These are phyloP conservation scores for Mycena belliarum DNA, from an alignment of 768 basidiomycete genomes.

Conservation along the genomic window DNA sequence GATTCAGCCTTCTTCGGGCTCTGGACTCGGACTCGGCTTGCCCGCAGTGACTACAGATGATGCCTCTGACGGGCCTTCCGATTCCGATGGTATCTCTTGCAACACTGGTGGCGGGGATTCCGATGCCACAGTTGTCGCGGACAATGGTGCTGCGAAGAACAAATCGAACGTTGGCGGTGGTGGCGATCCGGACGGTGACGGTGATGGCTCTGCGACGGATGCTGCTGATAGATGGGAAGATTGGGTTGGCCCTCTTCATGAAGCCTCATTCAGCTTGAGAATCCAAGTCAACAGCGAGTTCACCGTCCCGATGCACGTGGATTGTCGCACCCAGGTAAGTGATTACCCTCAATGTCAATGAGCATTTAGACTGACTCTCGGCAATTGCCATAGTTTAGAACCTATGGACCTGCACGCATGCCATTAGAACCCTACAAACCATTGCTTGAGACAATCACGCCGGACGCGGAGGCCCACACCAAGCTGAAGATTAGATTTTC, in stretches of 20 bases:
- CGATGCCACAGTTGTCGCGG: neutral
- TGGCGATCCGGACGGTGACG: neutral
- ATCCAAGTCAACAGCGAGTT: too few species aligned
- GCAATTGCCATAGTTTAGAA: neutral
- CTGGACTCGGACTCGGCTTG: too few species aligned
- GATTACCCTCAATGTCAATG: too few species aligned
- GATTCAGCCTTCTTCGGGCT: too few species aligned
- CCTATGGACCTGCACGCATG: neutral
- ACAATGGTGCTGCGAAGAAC: neutral
- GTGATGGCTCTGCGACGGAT: neutral
- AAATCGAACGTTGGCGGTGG: neutral
- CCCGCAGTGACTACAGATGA: too few species aligned
- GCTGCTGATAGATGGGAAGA: neutral
- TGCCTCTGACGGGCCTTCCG: too few species aligned
- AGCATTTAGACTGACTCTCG: neutral
- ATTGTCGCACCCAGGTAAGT: neutral
- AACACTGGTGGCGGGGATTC: too few species aligned
- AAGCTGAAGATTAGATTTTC: neutral
- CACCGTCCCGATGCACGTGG: too few species aligned
- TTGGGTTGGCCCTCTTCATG: neutral
- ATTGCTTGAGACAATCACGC: neutral
- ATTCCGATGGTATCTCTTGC: too few species aligned
- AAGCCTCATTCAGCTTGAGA: too few species aligned
- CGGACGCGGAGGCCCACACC: neutral
- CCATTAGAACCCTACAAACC: neutral